Percentiles rank a stretch among this genome's conserved stretches.
Conservation (phyloP, 192 early-diverging fungal species). For the Gamsiella multidivaricata region DNA sequence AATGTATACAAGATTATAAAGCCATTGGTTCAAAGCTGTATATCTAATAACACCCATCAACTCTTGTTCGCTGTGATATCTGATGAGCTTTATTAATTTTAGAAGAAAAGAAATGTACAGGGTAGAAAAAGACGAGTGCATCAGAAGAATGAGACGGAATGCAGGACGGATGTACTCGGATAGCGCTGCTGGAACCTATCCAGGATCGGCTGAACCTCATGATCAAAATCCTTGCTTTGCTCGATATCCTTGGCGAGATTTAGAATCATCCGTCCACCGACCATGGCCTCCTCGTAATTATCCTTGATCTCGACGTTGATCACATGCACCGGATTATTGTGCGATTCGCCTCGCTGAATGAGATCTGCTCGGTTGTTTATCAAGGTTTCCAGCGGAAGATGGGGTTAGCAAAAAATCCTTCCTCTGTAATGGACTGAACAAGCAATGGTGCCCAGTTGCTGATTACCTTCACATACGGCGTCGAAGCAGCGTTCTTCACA, state of each 20-base stretch:
- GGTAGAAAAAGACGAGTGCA: background rate
- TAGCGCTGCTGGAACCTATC: slow-evolving; percentile 74
- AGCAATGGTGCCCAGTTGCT: background rate
- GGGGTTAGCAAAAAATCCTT: background rate
- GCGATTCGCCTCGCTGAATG: slow-evolving; percentile 70
- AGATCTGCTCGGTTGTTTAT: slow-evolving; percentile 67
- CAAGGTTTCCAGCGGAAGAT: background rate
- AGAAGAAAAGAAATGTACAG: background rate
- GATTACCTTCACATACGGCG: slow-evolving; percentile 87
- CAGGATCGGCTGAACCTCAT: slow-evolving; percentile 86
- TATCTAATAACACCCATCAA: too few relatives aligned
- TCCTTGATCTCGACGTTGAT: slow-evolving; percentile 98
- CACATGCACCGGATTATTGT: slow-evolving; percentile 85
- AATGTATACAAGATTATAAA: too few relatives aligned
- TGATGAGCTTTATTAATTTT: too few relatives aligned
- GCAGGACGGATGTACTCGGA: slow-evolving; percentile 66
- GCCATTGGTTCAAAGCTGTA: too few relatives aligned
- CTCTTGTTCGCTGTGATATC: too few relatives aligned
- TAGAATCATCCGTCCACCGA: slow-evolving; percentile 87
- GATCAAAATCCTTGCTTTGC: slow-evolving; percentile 77
- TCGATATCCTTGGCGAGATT: slow-evolving; percentile 80
- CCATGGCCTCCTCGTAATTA: slow-evolving; percentile 87
- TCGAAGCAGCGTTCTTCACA: slow-evolving; percentile 97
- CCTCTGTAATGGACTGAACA: background rate
- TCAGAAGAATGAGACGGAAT: slow-evolving; percentile 73